Conservation (phyloP, 2,329 filamentous ascomycete genomes). For the Ophiostoma tasmaniense region DNA sequence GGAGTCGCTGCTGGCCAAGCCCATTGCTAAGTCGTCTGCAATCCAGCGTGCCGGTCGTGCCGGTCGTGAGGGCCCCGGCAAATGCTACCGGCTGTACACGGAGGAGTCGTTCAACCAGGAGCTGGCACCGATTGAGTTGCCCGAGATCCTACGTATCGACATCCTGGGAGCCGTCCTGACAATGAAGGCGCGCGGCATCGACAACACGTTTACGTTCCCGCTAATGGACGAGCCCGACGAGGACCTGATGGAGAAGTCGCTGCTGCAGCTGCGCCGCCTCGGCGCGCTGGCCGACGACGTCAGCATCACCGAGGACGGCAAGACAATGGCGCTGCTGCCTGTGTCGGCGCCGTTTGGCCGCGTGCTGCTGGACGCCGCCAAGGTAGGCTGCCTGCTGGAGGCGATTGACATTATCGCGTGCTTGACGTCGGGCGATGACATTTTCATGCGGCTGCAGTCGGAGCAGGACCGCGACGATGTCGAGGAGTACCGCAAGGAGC, state of each 20-base stretch:
- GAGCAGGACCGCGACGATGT: constrained; percentile 49
- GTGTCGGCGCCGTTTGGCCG: constrained; percentile 73
- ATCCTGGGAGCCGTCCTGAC: constrained; percentile 77
- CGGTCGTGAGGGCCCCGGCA: constrained; percentile 82
- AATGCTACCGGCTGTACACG: constrained; percentile 85
- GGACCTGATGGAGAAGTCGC: constrained; percentile 70
- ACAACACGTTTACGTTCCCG: constrained; percentile 73
- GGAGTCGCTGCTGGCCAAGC: constrained; percentile 81
- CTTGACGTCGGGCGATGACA: constrained; percentile 54
- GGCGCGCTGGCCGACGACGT: constrained; percentile 66
- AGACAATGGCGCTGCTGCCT: constrained; percentile 73
- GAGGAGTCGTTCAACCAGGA: constrained; percentile 63
- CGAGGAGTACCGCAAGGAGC: constrained; percentile 45
- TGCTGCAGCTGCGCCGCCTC: constrained; percentile 71
- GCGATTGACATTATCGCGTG: constrained; percentile 74
- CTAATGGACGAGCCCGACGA: constrained; percentile 73
- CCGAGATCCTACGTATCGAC: constrained; percentile 87
- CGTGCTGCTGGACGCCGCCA: constrained; percentile 71
- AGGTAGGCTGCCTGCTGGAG: constrained; percentile 66
- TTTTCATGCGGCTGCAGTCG: constrained; percentile 51
- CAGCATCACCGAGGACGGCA: constrained; percentile 63
- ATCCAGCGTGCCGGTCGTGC: constrained; percentile 89
- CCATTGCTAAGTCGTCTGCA: constrained; percentile 87
- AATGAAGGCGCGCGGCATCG: constrained; percentile 85
- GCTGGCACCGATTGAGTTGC: constrained; percentile 60